Base-by-base conservation (phyloP, 2,329 filamentous ascomycete species). In the Colletotrichum shisoi region DNA sequence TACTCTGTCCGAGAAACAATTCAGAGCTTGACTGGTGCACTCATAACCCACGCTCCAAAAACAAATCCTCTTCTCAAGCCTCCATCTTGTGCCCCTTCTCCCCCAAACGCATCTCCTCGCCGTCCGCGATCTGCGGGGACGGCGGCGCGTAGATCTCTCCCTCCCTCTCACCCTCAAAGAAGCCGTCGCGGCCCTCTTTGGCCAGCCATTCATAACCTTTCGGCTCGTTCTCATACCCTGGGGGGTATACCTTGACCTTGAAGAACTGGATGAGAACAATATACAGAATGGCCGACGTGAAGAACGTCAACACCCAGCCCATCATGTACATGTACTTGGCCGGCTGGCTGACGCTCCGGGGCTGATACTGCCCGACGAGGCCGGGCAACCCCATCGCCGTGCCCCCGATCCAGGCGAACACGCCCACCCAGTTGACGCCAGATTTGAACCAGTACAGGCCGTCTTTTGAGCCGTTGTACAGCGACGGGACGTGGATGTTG, bases 381-480 rank as follows among this genome's bases (percentile, higher is more conserved):
- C 73, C 73, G 1, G 73, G 74, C 9, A 75, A 60, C 3, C 73
- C 73, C 70, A 74, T 71, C 0, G 63, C 69, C 2, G 68, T 70
- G 4, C 73, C 73, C 0, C 69, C 62, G 7, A 72, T 54, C 73
- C 73, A 75, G n/a, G 74, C 69, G 11, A 71, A 58, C 7, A 71
- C 69, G 3, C 69, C 73, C 0, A 70, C 44, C 72, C 73, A 72
- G 70, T 78, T 78, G 52, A 76, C 71, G 1, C 77, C 77, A 2
- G 70, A 69, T 34, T 68, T 73, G 70, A 76, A 78, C 68, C 73
- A 76, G 67, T 79, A 79, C 1, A 74, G 70, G 2, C 73, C 73
- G 1, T 56, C 48, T 9, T 71, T 71, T 19, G 70, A 72, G 12
- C 73, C 72, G 27, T 72, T 69, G 67, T 75, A 78, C 46, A 76